Base-by-base conservation (phyloP, 2,329 filamentous ascomycete genomes). In the Phaeosphaeria sp. region DNA sequence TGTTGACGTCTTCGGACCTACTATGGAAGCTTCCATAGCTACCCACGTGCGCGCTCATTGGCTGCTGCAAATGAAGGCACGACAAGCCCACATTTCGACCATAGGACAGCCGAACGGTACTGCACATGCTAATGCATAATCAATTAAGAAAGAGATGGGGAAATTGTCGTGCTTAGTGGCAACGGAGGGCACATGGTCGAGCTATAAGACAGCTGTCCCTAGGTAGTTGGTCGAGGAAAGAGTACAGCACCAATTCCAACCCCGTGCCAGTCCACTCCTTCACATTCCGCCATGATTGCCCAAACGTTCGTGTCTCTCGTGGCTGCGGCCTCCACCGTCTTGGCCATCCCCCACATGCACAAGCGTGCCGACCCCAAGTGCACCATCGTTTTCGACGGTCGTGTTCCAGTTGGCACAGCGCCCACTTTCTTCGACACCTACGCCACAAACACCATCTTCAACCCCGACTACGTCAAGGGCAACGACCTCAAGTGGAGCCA, bases 381-480 rank as follows among this genome's bases (percentile, higher is more conserved):
- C 66, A 68, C 74, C 36, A 72, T 78, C 44, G 71, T 78, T 39
- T 75, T 76, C 54, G 75, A 78, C 51, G 75, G 75, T 24, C 74
- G 75, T 39, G 60, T 78, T 13, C 73, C 74, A 17, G 47, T 59
- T 24, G 61, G 64, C 48, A 58, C 66, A 0, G 56, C 65, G 1
- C 70, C 69, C 2, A 66, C 72, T 11, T 63, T 61, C 47, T 75
- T 77, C 59, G 75, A 78, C 56, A 70, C 68, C 0, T 65, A 69
- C 25, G 61, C 69, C 33, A 70, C 69, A 15, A 74, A 74, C 67
- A 69, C 68, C 56, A 74, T 83, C 25, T 88, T 82, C 75, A 84
- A 81, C 75, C 78, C 84, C 0, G 74, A 73, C 56, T 85, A 79
- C 65, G 83, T 86, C 52, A 81, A 85, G 64, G 85, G 84, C 46